Evolutionary conservation across 2,329 filamentous ascomycete species (phyloP).

Genomic region (Tolypocladium cylindrosporum): DNA sequence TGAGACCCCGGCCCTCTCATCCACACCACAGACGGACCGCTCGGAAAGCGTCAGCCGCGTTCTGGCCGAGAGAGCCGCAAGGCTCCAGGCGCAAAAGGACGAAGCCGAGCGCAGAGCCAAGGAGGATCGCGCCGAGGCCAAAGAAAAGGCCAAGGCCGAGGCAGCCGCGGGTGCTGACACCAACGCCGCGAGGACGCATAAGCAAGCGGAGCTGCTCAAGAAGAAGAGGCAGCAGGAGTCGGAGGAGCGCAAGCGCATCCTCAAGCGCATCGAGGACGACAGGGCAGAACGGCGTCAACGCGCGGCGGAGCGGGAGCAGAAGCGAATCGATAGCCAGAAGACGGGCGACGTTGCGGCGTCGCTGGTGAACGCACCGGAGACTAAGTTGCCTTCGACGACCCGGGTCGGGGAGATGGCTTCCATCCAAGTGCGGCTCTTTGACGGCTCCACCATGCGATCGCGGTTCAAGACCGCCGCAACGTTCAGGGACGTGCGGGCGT

Average conservation of each 20-base stretch:
- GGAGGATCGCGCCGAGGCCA: conserved; percentile 36
- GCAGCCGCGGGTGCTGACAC: conserved; percentile 23
- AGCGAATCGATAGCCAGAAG: conserved; percentile 19
- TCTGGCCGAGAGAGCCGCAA: conserved; percentile 40
- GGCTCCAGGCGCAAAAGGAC: conserved; percentile 29
- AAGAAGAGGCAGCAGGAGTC: conserved; percentile 55
- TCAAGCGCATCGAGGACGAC: conserved; percentile 69
- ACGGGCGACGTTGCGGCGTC: conserved; percentile 18
- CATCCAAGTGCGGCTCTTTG: conserved; percentile 72
- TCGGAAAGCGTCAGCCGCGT: conserved; percentile 26
- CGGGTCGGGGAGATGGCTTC: conserved; percentile 28
- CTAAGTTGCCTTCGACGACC: conserved; percentile 17
- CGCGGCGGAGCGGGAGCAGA: conserved; percentile 38
- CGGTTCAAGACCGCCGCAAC: conserved; percentile 57
- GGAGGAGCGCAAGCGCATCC: conserved; percentile 60
- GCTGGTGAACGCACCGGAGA: conserved; percentile 20
- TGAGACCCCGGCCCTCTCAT: conserved; percentile 4
- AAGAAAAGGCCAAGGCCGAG: conserved; percentile 34
- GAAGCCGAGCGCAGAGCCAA: conserved; percentile 37
- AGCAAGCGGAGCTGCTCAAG: conserved; percentile 45
- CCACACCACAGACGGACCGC: conserved; percentile 12
- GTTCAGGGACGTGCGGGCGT: conserved; percentile 61
- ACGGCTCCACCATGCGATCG: conserved; percentile 68
- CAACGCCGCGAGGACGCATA: conserved; percentile 24
- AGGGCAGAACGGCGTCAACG: conserved; percentile 55